phyloP scores from a whole-genome alignment of 257 asterid species.

The Plantago elongata region DNA sequence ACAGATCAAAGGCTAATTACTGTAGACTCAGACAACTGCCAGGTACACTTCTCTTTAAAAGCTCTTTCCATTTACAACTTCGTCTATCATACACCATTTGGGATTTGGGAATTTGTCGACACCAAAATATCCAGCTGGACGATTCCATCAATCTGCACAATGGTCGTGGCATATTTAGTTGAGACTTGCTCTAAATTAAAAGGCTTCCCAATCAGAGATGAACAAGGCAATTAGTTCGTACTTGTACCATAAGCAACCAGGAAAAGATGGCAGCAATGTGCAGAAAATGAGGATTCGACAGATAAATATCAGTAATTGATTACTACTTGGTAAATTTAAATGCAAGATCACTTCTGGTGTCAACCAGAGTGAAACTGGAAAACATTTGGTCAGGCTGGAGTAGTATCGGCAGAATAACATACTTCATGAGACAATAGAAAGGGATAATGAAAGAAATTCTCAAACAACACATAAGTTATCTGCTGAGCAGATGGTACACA shows the following conservation, averaged over 20 bases:
- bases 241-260: neutral
- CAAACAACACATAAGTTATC: neutral
- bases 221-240: neutral
- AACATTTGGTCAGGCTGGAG: too few species aligned
- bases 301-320: too few species aligned
- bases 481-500: neutral
- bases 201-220: neutral
- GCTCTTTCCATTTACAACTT: constrained; percentile 3
- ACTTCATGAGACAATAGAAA: too few species aligned
- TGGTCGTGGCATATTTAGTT: neutral
- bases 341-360: too few species aligned
- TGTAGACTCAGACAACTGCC: too few species aligned
- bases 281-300: too few species aligned
- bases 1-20: too few species aligned
- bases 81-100: neutral
- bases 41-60: neutral
- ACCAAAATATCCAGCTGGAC: neutral
- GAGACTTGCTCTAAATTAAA: neutral
- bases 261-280: too few species aligned
- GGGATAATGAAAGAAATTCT: too few species aligned
- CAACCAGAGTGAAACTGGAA: too few species aligned
- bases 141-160: constrained; percentile 17
- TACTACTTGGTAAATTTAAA: too few species aligned
- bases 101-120: neutral
- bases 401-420: too few species aligned